These are phyloP conservation scores for Dactylella cylindrospora DNA, from an alignment of 2,329 filamentous ascomycete species.

Conservation along the genomic window DNA sequence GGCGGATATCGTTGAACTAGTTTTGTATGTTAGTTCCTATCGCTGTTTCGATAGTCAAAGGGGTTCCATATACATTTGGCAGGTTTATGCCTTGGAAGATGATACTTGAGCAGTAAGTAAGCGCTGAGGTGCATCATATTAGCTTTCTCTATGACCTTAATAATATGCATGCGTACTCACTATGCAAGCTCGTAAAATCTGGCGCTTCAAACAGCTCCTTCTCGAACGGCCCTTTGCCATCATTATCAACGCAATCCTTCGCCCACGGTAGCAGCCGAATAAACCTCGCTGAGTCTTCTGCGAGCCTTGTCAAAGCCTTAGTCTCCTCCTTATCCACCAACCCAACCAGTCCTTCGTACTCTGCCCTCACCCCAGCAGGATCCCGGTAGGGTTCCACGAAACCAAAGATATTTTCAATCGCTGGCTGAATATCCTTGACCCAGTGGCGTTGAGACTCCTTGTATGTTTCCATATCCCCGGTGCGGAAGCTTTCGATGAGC, in stretches of 20 bases:
- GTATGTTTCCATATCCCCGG: slow-evolving; percentile 73
- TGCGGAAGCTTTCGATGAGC: slow-evolving; percentile 72
- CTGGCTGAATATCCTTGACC: slow-evolving; percentile 59
- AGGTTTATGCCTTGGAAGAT: slow-evolving; percentile 55
- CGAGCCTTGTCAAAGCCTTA: slow-evolving; percentile 43
- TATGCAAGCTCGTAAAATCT: slow-evolving; percentile 47
- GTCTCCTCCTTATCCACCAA: slow-evolving; percentile 49
- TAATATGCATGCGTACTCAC: slow-evolving; percentile 19
- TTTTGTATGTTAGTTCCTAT: slow-evolving; percentile 42
- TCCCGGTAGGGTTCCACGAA: slow-evolving; percentile 62
- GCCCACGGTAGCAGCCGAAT: slow-evolving; percentile 50
- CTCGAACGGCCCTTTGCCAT: slow-evolving; percentile 49
- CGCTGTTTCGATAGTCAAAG: background rate
- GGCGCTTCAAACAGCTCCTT: slow-evolving; percentile 47
- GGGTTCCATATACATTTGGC: slow-evolving; percentile 54
- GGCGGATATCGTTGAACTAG: slow-evolving; percentile 70
- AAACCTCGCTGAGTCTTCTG: slow-evolving; percentile 47
- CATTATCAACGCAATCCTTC: slow-evolving; percentile 56
- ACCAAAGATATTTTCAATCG: slow-evolving; percentile 59
- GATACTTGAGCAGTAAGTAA: slow-evolving; percentile 55
- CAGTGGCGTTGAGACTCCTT: slow-evolving; percentile 65
- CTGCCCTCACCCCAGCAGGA: slow-evolving; percentile 59
- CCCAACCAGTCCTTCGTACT: slow-evolving; percentile 58
- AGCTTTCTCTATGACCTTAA: slow-evolving; percentile 6
- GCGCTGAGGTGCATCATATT: slow-evolving; percentile 50